These are phyloP conservation scores for Backusella psychrophila DNA, from an alignment of 192 early-diverging fungal genomes.

Conservation along the genomic window DNA sequence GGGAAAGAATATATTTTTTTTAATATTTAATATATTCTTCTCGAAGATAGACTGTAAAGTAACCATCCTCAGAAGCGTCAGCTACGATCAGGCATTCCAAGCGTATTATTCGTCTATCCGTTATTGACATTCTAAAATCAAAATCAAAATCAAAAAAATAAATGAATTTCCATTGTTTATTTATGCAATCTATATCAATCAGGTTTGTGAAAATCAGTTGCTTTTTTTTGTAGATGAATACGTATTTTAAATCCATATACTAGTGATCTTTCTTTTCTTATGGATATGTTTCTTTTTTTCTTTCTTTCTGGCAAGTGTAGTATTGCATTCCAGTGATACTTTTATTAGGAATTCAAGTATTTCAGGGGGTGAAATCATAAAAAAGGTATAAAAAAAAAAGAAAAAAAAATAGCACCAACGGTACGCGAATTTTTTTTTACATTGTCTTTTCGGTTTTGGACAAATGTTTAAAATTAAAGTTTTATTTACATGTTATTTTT, in stretches of 20 bases:
- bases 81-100: neutral
- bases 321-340: neutral
- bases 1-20: conserved; percentile 2
- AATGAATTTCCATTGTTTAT: neutral
- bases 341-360: neutral
- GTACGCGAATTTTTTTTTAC: neutral
- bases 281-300: neutral
- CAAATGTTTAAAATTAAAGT: too few species aligned
- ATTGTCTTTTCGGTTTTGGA: too few species aligned
- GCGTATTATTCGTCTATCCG: neutral
- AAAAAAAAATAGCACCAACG: neutral
- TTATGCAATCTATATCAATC: neutral
- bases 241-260: neutral
- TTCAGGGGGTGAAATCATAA: neutral
- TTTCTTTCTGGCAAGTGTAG: neutral
- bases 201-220: neutral
- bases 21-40: conserved; percentile 6
- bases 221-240: neutral
- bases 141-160: neutral
- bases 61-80: neutral
- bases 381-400: neutral
- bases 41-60: neutral
- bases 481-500: neutral
- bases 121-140: neutral
- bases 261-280: neutral